Evolutionary conservation across 208 protist species (phyloP).

Genomic region (Strigomonas galati): DNA sequence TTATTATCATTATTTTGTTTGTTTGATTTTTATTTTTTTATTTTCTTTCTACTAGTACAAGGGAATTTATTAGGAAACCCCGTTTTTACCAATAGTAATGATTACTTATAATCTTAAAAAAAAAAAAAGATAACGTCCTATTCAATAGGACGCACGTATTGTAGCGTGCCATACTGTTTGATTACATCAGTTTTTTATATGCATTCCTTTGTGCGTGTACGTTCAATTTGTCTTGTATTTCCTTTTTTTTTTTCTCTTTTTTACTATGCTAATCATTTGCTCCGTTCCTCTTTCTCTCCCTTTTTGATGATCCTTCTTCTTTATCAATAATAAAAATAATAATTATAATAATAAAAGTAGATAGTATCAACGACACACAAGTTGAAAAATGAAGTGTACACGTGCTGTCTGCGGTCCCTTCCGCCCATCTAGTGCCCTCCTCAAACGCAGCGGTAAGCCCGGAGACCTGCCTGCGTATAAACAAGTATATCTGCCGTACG

Average conservation of each 20-base stretch:
- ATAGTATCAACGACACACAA: no score
- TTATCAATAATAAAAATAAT: slow-evolving; percentile 6
- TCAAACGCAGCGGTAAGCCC: slow-evolving; percentile 81
- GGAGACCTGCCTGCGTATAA: slow-evolving; percentile 78
- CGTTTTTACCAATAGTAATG: background rate
- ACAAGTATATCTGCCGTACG: slow-evolving; percentile 86
- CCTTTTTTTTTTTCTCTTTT: slow-evolving; percentile 4
- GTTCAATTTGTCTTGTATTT: no score
- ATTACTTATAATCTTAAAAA: no score
- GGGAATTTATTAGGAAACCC: slow-evolving; percentile 1
- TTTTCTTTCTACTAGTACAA: background rate
- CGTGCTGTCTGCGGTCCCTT: background rate
- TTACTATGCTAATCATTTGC: background rate
- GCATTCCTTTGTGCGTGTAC: no score
- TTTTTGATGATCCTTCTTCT: background rate
- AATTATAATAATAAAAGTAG: background rate
- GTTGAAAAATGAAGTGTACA: no score
- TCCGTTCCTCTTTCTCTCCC: slow-evolving; percentile 5
- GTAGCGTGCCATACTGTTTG: no score
- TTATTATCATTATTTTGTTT: slow-evolving; percentile 1
- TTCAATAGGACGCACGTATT: no score
- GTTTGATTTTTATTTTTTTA: background rate
- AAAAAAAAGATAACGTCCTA: no score
- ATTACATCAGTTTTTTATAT: no score
- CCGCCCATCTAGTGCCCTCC: slow-evolving; percentile 21